These are phyloP conservation scores for Symbiodinium natans DNA, from an alignment of 73 alveolate species.

Conservation along the genomic window DNA sequence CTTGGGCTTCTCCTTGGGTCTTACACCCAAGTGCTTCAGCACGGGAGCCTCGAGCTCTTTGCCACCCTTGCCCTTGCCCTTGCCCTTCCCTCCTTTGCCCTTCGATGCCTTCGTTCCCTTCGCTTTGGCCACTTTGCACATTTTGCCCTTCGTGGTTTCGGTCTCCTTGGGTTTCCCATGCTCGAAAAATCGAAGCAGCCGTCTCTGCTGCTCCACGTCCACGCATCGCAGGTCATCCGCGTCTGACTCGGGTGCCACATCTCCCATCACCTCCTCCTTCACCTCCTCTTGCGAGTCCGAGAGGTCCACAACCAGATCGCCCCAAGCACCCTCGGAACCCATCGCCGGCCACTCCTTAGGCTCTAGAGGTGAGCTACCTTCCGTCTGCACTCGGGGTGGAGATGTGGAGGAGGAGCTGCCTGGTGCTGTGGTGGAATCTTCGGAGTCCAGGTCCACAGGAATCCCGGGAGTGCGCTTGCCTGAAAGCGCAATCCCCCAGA, in stretches of 20 bases:
- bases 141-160: not conserved
- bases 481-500: not conserved
- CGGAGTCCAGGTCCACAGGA: conserved; percentile 75
- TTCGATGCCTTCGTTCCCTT: not conserved
- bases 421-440: conserved; percentile 53
- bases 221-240: conserved; percentile 72
- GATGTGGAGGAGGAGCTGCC: conserved; percentile 35
- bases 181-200: conserved; percentile 81
- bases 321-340: too few species aligned
- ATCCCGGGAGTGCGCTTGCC: too few species aligned
- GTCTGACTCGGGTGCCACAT: too few species aligned
- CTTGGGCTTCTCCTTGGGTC: conserved; percentile 56
- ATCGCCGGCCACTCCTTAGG: not conserved
- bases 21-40: conserved; percentile 90
- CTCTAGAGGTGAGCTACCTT: too few species aligned
- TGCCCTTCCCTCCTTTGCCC: conserved; percentile 65
- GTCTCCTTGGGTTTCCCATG: not conserved
- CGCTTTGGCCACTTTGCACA: not conserved
- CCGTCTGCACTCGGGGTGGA: not conserved
- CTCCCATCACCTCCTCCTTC: too few species aligned
- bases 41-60: conserved; percentile 41
- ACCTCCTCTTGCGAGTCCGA: not conserved
- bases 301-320: not conserved
- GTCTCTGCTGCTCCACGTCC: conserved; percentile 56
- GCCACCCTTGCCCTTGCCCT: conserved; percentile 69